Base-by-base conservation (phyloP, 2,329 filamentous ascomycete genomes). In the Ophiosphaerella korrae region DNA sequence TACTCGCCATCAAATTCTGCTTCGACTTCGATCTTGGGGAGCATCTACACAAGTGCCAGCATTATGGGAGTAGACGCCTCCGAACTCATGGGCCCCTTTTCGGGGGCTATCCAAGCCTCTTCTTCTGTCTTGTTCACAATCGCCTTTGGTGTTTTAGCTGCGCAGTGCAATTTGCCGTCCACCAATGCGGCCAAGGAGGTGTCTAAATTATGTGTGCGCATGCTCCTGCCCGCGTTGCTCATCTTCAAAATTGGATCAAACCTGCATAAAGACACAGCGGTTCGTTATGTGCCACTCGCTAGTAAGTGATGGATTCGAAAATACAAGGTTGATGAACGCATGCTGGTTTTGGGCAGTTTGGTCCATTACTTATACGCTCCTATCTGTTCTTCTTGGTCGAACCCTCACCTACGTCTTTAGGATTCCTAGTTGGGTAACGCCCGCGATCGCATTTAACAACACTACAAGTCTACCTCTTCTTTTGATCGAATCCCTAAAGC, bases 391-490 rank as follows among this genome's bases (percentile, higher is more conserved):
- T 5, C 56, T 83, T 3, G 80, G 79, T n/a, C 67, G 73, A 31
- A 37, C 71, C 5, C 64, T 78, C 3, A 78, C 77, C 3, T 73
- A 72, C 21, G 47, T 77, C 13, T 77, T 84, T 55, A 76, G 76
- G 18, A 72, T 83, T 3, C 82, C 81, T 1, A 66, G 71, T 14
- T 84, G 82, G 82, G 77, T 80, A 1, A 79, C 80, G 3, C 80
- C 80, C 3, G 79, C 82, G 1, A 75, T 83, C 33, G 74, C 78
- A 34, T 84, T 84, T 71, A 84, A 84, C 66, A 84, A 84, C 62
- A 84, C 82, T 0, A 83, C 80, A 0, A 79, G 77, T 12, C 73
- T 83, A 1, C 80, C 80, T 1, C 71, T 84, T 9, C 70, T 83
- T 3, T 73, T 84, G 1, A 72, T 83, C 3, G 75, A 81, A 64